Percentiles rank a stretch among this genome's conserved stretches.
phyloP scores from a whole-genome alignment of 148 eudicot species.

The Rhododendron mucronatum region DNA sequence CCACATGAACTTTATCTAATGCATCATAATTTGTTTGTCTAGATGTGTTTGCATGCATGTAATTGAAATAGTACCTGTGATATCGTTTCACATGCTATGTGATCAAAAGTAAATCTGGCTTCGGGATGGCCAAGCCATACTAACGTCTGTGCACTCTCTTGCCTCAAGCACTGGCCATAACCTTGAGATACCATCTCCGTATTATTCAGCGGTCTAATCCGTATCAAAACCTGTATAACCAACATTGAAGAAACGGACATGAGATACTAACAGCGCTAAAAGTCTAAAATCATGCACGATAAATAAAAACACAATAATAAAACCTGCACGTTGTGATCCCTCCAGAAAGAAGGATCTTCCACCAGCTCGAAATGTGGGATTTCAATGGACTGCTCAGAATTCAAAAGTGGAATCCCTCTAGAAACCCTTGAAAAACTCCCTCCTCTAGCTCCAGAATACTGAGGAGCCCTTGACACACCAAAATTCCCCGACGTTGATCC shows the following conservation, averaged over 20 bases:
- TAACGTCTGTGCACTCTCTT: constrained; percentile 54
- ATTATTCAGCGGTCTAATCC: constrained; percentile 51
- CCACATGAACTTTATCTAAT: not conserved
- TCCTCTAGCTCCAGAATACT: constrained; percentile 20
- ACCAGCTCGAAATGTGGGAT: constrained; percentile 50
- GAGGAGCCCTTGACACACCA: constrained; percentile 20
- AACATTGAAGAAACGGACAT: not conserved
- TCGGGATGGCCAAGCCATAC: constrained; percentile 69
- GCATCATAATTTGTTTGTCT: not conserved
- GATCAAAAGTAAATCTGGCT: constrained; percentile 65
- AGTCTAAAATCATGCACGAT: not conserved
- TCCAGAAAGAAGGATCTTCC: constrained; percentile 61
- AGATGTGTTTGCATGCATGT: not conserved
- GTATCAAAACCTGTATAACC: constrained; percentile 48
- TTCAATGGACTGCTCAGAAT: constrained; percentile 21
- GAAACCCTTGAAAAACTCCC: constrained; percentile 34
- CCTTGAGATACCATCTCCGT: constrained; percentile 45
- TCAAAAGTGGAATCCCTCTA: constrained; percentile 26
- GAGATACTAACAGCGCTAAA: not conserved
- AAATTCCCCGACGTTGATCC: constrained; percentile 17
- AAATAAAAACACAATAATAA: not conserved
- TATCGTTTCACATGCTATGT: constrained; percentile 51
- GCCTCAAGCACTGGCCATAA: constrained; percentile 48
- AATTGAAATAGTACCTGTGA: constrained; percentile 43
- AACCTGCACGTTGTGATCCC: constrained; percentile 76